Conservation (phyloP, 306 rosid species). For the Hippophae rhamnoides region DNA sequence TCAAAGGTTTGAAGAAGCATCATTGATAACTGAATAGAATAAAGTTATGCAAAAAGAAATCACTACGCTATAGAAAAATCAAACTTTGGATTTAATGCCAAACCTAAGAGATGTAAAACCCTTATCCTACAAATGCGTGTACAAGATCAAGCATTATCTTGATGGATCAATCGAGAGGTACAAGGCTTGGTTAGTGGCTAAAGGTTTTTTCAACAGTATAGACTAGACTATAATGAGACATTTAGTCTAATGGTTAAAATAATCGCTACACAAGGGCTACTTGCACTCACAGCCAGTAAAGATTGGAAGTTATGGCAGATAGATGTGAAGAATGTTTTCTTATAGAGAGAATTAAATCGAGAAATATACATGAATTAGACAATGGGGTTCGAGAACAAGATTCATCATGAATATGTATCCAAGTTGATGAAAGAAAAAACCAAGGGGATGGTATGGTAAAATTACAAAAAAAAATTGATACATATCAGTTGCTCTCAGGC, state of each 20-base stretch:
- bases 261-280: no score
- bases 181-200: conserved; percentile 1
- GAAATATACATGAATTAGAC: no score
- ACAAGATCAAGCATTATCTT: neutral
- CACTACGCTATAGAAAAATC: neutral
- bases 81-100: neutral
- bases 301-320: no score
- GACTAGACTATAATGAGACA: conserved; percentile 2
- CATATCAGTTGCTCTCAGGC: no score
- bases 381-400: no score
- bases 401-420: neutral
- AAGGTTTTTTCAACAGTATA: neutral
- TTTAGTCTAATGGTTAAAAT: neutral
- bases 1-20: neutral
- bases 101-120: neutral
- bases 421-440: neutral
- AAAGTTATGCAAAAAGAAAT: neutral
- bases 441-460: no score
- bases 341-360: no score
- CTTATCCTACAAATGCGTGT: neutral
- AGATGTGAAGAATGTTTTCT: neutral
- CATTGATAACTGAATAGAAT: neutral
- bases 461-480: no score
- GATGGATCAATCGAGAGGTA: conserved; percentile 4
- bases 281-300: no score